phyloP scores from a whole-genome alignment of 2,329 filamentous ascomycete species.

The Trichoderma sp. region DNA sequence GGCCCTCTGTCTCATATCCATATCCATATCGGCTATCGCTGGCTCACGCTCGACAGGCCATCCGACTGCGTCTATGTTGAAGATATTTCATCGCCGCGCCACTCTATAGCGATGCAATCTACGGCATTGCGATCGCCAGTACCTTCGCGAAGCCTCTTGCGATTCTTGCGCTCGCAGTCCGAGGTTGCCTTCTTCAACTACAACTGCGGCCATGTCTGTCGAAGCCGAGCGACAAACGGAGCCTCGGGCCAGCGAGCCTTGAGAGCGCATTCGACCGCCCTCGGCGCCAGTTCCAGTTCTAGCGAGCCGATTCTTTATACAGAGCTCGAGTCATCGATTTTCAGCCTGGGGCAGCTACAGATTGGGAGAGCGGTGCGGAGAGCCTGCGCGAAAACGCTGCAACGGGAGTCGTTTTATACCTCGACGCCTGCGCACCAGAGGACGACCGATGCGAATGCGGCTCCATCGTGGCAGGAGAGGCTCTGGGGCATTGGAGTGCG shows the following conservation, averaged over 20 bases:
- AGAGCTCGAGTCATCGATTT: conserved; percentile 39
- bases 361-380: conserved; percentile 29
- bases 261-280: conserved; percentile 29
- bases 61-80: conserved; percentile 28
- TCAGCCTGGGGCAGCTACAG: conserved; percentile 35
- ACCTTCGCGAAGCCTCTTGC: conserved; percentile 64
- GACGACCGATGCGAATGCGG: conserved; percentile 32
- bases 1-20: background rate
- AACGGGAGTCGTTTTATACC: conserved; percentile 38
- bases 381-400: conserved; percentile 27
- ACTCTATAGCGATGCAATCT: conserved; percentile 47
- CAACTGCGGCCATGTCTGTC: conserved; percentile 36
- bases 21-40: background rate
- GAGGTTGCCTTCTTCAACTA: conserved; percentile 59
- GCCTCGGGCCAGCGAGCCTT: conserved; percentile 7
- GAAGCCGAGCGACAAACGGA: background rate
- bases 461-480: conserved; percentile 52
- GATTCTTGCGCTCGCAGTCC: conserved; percentile 73
- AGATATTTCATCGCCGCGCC: conserved; percentile 18
- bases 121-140: conserved; percentile 49
- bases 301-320: background rate
- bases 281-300: background rate
- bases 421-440: conserved; percentile 32
- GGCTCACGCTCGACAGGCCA: background rate
- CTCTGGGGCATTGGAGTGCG: conserved; percentile 50